Conservation (phyloP, 2,329 filamentous ascomycete species). For the Bisporella sp. region DNA sequence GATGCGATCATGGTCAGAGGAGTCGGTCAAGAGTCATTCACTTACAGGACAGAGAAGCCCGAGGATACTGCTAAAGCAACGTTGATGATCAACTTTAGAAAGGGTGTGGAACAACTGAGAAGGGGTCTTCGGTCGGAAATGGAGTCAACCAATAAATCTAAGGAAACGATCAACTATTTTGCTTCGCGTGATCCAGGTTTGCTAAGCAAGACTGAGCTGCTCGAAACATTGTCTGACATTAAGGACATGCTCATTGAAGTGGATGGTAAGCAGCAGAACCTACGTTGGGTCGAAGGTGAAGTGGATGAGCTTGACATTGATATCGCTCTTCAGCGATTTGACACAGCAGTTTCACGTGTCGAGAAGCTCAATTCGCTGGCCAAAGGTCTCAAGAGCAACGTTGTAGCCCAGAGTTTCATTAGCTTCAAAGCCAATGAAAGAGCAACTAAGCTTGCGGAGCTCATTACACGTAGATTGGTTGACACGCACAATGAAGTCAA, state of each 20-base stretch:
- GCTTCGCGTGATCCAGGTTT: constrained; percentile 70
- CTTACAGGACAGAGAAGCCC: constrained; percentile 82
- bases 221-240: constrained; percentile 70
- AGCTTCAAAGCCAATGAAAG: constrained; percentile 85
- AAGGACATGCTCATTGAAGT: constrained; percentile 91
- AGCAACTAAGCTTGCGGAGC: constrained; percentile 66
- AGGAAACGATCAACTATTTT: constrained; percentile 81
- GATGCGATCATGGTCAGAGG: constrained; percentile 87
- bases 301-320: constrained; percentile 96
- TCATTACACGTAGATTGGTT: constrained; percentile 71
- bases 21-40: constrained; percentile 84
- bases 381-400: constrained; percentile 75
- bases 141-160: constrained; percentile 76
- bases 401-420: constrained; percentile 85
- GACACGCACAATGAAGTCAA: constrained; percentile 70
- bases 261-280: constrained; percentile 91
- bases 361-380: constrained; percentile 79
- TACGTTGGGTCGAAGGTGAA: constrained; percentile 91
- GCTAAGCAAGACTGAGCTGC: constrained; percentile 70
- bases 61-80: constrained; percentile 73
- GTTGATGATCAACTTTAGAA: constrained; percentile 82
- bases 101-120: constrained; percentile 85
- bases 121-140: constrained; percentile 80
- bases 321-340: constrained; percentile 84
- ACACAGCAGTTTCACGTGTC: constrained; percentile 73